Evolutionary conservation across 345 rosid species (phyloP).

Genomic region (Mallotus nudiflorus): DNA sequence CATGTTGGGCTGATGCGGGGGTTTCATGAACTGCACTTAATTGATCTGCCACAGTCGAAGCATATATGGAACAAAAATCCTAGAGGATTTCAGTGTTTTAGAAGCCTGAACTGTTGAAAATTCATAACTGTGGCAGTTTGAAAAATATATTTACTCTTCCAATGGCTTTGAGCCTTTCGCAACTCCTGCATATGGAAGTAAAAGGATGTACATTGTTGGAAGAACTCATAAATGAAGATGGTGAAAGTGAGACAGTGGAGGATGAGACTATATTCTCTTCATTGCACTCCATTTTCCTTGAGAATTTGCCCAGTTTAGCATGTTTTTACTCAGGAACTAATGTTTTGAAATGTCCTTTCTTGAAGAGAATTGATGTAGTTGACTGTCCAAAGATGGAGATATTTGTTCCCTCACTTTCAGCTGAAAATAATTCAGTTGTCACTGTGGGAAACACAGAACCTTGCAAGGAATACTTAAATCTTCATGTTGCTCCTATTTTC

Average conservation of each 20-base stretch:
- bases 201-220: neutral
- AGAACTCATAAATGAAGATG: neutral
- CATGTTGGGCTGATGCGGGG: no score
- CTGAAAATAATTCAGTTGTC: no score
- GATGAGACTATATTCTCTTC: neutral
- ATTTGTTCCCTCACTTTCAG: neutral
- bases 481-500: no score
- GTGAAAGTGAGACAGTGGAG: neutral
- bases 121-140: no score
- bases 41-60: conserved; percentile 3
- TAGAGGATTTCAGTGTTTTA: conserved; percentile 4
- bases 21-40: conserved; percentile 1
- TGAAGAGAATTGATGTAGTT: neutral
- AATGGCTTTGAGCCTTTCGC: neutral
- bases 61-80: neutral
- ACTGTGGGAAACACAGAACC: neutral
- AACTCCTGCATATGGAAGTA: neutral
- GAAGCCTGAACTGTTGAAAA: neutral
- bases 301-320: neutral
- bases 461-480: neutral
- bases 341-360: neutral
- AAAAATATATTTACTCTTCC: conserved; percentile 11
- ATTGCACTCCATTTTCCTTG: neutral
- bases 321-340: neutral
- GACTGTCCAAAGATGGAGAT: conserved; percentile 7